Conservation (phyloP, 192 early-diverging fungal species). For the Powellomyces hirtus region DNA sequence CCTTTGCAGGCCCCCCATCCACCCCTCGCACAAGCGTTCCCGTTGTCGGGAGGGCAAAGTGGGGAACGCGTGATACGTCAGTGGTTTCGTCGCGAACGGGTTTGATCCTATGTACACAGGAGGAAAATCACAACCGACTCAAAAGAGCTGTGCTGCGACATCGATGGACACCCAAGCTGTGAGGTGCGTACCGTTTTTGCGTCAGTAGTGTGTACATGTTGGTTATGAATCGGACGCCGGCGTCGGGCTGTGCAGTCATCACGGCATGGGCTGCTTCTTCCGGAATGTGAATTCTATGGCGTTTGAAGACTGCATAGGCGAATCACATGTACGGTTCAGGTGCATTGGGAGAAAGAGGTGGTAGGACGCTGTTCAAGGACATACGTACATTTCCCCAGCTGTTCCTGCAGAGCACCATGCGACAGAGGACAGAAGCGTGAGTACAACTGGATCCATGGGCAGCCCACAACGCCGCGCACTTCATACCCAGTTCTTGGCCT, state of each 20-base stretch:
- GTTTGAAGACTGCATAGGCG: constrained; percentile 39
- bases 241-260: constrained; percentile 41
- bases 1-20: constrained; percentile 32
- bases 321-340: too few species aligned
- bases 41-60: constrained; percentile 48
- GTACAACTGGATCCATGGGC: background rate
- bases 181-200: constrained; percentile 19
- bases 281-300: constrained; percentile 42
- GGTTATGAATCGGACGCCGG: constrained; percentile 37
- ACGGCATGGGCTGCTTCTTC: constrained; percentile 39
- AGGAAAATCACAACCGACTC: background rate
- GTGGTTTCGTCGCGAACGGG: background rate
- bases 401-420: constrained; percentile 15
- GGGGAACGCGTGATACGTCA: constrained; percentile 28
- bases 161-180: too few species aligned
- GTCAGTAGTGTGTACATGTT: constrained; percentile 47
- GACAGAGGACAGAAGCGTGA: background rate
- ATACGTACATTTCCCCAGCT: constrained; percentile 43
- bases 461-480: background rate
- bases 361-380: background rate
- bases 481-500: constrained; percentile 45
- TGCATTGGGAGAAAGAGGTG: background rate
- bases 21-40: constrained; percentile 35
- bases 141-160: too few species aligned
- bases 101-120: background rate